Base-by-base conservation (phyloP, 306 rosid genomes). In the Carpinus viminea region DNA sequence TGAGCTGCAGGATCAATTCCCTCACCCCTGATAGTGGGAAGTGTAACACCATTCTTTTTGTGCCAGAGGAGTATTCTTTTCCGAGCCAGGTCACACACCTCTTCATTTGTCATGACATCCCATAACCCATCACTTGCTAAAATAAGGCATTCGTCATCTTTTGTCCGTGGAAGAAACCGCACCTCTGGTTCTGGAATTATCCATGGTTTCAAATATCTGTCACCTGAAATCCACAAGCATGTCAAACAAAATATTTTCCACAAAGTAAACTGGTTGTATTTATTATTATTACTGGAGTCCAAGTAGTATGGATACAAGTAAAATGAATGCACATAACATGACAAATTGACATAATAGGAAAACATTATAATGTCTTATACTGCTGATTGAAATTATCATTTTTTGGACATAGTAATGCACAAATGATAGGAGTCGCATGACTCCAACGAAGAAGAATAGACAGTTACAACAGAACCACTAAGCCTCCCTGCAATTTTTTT, bases 111-210 rank as follows among this genome's bases (percentile, higher is more conserved):
- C 96, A 93, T 89, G 34, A 93, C 96, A 64, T 93, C 98, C 98
- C 98, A 93, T 59, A 93, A 77, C 66, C 98, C 98, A 83, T 93
- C 98, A 79, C 96, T 93, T 20, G 98, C 98, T 75, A 93, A 84
- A 80, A 93, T 84, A 74, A 93, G 94, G 78, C 98, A 93, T 45
- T 93, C 94, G 0, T 93, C 98, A 0, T 91, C 93, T 83, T 86
- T 91, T 2, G 91, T 79, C 20, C 98, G 90, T 17, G 96, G 93
- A 83, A 93, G 56, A 78, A 91, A 87, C 64, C 38, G 87, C 74
- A 91, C 89, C 84, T 93, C 98, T n/a, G 96, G 98, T n/a, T 93
- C 98, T 1, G 96, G 98, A 79, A 93, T 89, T 73, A 91, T 93
- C 96, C 93, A 93, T 9, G 98, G 98, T 82, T 93, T 93, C 87